phyloP scores from a whole-genome alignment of 352 stramenopile species.

The Poterioochromonas sp. region DNA sequence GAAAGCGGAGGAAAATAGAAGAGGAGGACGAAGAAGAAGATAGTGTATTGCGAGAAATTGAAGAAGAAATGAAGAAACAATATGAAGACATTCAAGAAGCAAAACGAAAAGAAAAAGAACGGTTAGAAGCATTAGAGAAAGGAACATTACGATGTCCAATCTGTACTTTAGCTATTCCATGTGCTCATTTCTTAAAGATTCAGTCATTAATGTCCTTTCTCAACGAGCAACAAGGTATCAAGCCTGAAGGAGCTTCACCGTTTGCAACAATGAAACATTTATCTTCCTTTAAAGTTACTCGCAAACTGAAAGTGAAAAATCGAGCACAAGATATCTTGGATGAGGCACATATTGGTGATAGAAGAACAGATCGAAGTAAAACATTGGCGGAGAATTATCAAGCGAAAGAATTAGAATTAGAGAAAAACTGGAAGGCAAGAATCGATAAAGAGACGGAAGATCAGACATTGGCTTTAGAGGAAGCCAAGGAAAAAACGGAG shows the following conservation, averaged over 20 bases:
- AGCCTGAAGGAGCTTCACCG: background rate
- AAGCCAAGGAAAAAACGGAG: no score
- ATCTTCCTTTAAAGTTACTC: background rate
- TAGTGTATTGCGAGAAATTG: background rate
- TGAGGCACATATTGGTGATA: slow-evolving; percentile 10
- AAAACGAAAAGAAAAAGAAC: background rate
- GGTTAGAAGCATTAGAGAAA: background rate
- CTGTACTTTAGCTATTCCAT: slow-evolving; percentile 25
- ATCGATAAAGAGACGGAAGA: no score
- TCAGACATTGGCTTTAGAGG: no score
- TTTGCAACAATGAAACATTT: background rate
- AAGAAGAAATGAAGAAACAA: background rate
- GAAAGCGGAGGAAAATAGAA: background rate
- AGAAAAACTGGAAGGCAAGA: no score
- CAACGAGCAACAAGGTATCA: background rate
- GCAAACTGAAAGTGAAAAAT: slow-evolving; percentile 30
- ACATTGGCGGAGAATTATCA: slow-evolving; percentile 17
- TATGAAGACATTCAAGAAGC: background rate
- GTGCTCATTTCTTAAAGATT: slow-evolving; percentile 33
- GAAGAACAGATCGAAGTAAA: slow-evolving; percentile 1
- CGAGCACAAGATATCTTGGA: background rate
- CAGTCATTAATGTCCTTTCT: background rate
- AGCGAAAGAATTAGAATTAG: background rate
- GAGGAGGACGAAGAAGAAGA: slow-evolving; percentile 24
- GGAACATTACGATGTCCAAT: slow-evolving; percentile 1